These are phyloP conservation scores for Zoysia japonica DNA, from an alignment of 176 grass and related monocot genomes.

Conservation along the genomic window DNA sequence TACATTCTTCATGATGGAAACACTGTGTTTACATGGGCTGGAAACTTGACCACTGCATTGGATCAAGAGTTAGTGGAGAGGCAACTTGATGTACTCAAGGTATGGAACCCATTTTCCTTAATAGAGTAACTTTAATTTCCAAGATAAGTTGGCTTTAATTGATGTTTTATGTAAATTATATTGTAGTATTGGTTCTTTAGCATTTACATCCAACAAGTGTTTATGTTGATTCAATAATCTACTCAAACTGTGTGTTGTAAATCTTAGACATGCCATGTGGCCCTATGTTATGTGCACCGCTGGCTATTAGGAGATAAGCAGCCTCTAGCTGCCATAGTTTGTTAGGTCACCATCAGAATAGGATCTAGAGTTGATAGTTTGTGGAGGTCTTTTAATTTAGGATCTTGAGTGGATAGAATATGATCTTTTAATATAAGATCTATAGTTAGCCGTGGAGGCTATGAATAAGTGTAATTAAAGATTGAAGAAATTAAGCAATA, in stretches of 20 bases:
- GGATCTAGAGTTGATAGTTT: too few species aligned
- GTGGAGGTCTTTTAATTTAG: too few species aligned
- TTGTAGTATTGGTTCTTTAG: neutral
- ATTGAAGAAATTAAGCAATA: too few species aligned
- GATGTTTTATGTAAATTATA: neutral
- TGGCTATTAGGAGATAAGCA: too few species aligned
- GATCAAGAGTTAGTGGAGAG: slow-evolving; percentile 62
- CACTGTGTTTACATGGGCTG: slow-evolving; percentile 80
- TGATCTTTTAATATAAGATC: too few species aligned
- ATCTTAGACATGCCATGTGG: neutral
- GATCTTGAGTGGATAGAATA: too few species aligned
- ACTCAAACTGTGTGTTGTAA: neutral
- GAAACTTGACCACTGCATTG: slow-evolving; percentile 62
- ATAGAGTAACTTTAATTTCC: neutral
- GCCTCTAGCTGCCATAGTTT: too few species aligned
- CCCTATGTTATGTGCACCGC: neutral
- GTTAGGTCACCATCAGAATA: too few species aligned
- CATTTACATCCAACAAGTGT: neutral
- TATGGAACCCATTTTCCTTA: slow-evolving; percentile 24
- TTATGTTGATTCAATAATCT: neutral
- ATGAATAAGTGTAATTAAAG: too few species aligned
- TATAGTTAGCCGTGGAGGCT: too few species aligned
- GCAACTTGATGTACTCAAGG: slow-evolving; percentile 86
- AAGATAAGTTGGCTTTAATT: neutral
- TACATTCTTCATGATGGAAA: slow-evolving; percentile 77